Conservation (phyloP, 2,329 filamentous ascomycete species). For the Sclerotiophoma versabilis region DNA sequence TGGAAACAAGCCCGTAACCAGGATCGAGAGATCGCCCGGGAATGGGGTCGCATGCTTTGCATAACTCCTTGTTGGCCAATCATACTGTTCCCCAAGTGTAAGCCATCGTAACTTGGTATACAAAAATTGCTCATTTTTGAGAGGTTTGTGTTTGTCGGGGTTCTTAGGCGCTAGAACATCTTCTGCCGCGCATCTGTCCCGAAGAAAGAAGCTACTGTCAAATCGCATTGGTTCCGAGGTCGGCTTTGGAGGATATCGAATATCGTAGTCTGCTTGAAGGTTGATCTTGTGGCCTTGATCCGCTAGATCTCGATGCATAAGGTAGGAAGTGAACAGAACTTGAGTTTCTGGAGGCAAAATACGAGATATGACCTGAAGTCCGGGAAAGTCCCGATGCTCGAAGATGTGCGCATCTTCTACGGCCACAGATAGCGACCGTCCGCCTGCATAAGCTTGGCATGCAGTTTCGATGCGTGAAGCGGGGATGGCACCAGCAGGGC, state of each 20-base stretch:
- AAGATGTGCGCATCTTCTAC: constrained; percentile 41
- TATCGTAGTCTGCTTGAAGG: constrained; percentile 78
- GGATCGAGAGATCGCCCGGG: constrained; percentile 72
- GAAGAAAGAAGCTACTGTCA: constrained; percentile 43
- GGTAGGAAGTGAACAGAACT: constrained; percentile 70
- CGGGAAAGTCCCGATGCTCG: constrained; percentile 49
- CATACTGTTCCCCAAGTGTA: constrained; percentile 93
- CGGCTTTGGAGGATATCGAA: constrained; percentile 64
- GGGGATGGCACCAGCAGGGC: constrained; percentile 35
- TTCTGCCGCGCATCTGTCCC: constrained; percentile 34
- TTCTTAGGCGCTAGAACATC: constrained; percentile 66
- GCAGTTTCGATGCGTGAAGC: constrained; percentile 39
- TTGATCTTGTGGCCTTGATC: constrained; percentile 83
- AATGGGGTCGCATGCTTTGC: constrained; percentile 75
- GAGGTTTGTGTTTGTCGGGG: constrained; percentile 72
- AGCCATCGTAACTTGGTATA: constrained; percentile 89
- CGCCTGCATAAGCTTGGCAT: constrained; percentile 43
- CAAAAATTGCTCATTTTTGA: constrained; percentile 75
- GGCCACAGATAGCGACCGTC: constrained; percentile 27
- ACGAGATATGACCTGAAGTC: constrained; percentile 78
- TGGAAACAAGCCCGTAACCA: constrained; percentile 78
- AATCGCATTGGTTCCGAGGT: constrained; percentile 43
- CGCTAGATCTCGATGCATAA: constrained; percentile 80
- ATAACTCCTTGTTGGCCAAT: constrained; percentile 91
- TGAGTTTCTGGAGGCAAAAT: constrained; percentile 78